Evolutionary conservation across 768 basidiomycete genomes (phyloP).

Genomic region (Panellus pusillus): DNA sequence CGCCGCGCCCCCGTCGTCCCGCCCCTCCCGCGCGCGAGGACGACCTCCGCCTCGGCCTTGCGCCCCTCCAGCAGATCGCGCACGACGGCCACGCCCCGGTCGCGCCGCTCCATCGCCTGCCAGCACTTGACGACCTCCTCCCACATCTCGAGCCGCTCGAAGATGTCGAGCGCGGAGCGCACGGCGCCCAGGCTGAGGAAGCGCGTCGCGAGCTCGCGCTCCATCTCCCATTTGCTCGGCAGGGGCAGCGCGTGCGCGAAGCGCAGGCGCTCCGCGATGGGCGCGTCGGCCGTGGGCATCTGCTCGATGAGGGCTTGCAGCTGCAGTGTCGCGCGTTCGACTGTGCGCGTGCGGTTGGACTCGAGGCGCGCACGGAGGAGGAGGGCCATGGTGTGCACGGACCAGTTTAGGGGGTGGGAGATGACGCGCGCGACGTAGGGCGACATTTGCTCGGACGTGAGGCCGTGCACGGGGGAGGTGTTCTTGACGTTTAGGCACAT

Average conservation of each 20-base stretch:
- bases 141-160: conserved; percentile 97
- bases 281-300: conserved; percentile 86
- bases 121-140: conserved; percentile 93
- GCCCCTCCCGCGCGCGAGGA: conserved; percentile 61
- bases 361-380: conserved; percentile 92
- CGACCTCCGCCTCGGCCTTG: conserved; percentile 79
- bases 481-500: conserved; percentile 90
- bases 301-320: conserved; percentile 96
- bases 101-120: conserved; percentile 74
- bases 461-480: conserved; percentile 84
- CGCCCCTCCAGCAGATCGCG: conserved; percentile 81
- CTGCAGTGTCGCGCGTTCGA: conserved; percentile 90
- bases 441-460: conserved; percentile 89
- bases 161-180: conserved; percentile 90
- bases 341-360: conserved; percentile 82
- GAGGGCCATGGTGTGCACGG: conserved; percentile 94
- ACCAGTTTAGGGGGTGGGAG: conserved; percentile 91
- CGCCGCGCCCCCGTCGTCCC: conserved; percentile 39
- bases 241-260: conserved; percentile 84
- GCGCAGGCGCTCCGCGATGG: conserved; percentile 68
- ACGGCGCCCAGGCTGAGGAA: conserved; percentile 86
- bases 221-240: conserved; percentile 92
- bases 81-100: conserved; percentile 79
- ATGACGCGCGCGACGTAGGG: conserved; percentile 91
- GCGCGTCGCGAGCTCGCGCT: conserved; percentile 82